These are phyloP conservation scores for Climacium dendroides DNA, from an alignment of 225 moss, liverwort and hornwort genomes.

Conservation along the genomic window DNA sequence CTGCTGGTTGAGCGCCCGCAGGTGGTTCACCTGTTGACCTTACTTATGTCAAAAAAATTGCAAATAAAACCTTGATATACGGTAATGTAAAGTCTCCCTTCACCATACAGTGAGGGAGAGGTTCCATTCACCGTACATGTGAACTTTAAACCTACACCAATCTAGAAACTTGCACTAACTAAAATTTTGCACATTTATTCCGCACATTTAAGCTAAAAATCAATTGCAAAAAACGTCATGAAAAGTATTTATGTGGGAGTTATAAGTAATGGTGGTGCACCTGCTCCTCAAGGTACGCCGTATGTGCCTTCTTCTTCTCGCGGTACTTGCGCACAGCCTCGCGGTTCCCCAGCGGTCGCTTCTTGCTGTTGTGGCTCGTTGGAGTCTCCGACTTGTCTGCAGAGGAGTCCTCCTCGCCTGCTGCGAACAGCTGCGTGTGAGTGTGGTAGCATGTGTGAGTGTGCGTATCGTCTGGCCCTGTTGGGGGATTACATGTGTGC, in stretches of 20 bases:
- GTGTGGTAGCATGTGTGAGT: conserved; percentile 98
- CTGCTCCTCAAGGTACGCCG: conserved; percentile 78
- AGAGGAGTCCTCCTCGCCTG: conserved; percentile 39
- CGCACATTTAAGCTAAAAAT: too few species aligned
- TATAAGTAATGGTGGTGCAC: not conserved
- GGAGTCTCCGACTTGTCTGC: conserved; percentile 25
- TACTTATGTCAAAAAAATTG: not conserved
- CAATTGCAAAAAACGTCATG: not conserved
- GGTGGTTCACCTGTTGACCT: conserved; percentile 28
- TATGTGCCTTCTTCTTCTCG: conserved; percentile 98
- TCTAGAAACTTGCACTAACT: not conserved
- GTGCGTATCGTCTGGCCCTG: conserved; percentile 72
- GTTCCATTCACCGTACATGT: not conserved
- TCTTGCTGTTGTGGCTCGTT: conserved; percentile 38
- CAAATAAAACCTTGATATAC: not conserved
- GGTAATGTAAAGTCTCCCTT: not conserved
- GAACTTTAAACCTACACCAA: not conserved
- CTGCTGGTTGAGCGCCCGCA: conserved; percentile 68
- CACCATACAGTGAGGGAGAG: too few species aligned
- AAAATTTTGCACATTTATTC: not conserved
- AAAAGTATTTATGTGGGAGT: not conserved
- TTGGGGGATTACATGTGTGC: conserved; percentile 85
- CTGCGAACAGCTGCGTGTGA: conserved; percentile 79
- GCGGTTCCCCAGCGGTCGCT: conserved; percentile 82
- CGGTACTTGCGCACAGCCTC: conserved; percentile 97